Evolutionary conservation across 176 grass and related monocot genomes (phyloP), one percentile per base, ranked within the genome.

Genomic region (Eragrostis curvula): DNA sequence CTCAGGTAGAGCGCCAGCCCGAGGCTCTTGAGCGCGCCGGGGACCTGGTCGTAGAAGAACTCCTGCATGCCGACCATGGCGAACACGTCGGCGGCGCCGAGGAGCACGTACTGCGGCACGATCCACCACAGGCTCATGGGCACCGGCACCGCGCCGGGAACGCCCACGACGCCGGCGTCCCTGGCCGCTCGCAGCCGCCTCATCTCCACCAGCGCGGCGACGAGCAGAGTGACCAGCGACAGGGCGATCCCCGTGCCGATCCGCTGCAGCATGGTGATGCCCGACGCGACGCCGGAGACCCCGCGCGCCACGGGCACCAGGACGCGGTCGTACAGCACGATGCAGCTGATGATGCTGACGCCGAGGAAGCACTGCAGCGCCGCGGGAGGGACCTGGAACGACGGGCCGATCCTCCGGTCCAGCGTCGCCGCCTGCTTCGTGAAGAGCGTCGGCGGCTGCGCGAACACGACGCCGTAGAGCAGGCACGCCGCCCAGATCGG

Each of bases 81-180:
- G 81, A 93, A 90, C 71, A 59, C 81, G 7, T 90, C 84, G 40
- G 81, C 72, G 5, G 85, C 62, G 47, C 91, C 87, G 0, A 81
- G 49, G 21, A 93, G 72, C 29, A 87, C 10, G 50, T 87, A 87
- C 78, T 93, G 91, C 29, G 91, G 91, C 66, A 90, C 61, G 60
- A 93, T 48, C 91, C 91, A 93, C 87, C 91, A 93, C 44, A 93
- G 14, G 67, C 87, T 93, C 91, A 93, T 93, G 6, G 91, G 84
- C 0, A 89, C 74, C 36, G 29, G 41, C 0, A 53, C 40, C 0
- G 68, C 62, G 20, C 17, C 66, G 0, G 85, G 69, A 15, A 6
- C 18, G 14, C 84, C 90, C 0, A 87, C 51, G 16, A 85, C 1
- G 8, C 77, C 88, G 25, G 83, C 70, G 12, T 88, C 82, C 45